Evolutionary conservation across 441 rosid genomes (phyloP), one percentile per base, ranked within the genome.

Genomic region (Euphorbia celastroides): DNA sequence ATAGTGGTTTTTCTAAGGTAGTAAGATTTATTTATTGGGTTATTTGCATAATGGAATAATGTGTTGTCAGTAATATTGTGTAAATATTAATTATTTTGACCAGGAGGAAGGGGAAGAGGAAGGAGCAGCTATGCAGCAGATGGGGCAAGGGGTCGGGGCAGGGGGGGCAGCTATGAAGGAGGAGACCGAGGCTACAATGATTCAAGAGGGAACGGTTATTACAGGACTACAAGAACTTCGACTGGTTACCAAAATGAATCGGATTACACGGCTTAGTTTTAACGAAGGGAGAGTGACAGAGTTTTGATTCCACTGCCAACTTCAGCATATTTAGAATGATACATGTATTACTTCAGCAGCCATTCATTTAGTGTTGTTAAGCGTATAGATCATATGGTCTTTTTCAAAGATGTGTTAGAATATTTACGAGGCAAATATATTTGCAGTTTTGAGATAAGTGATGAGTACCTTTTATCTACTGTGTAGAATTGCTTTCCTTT

Each of bases 91-190:
- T 25, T 48, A 9, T 22, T 60, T 30, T 62, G 38, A 32, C 52
- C 77, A 79, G 84, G 82, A 71, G 85, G 83, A 64, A 79, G 89
- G 50, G 89, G 87, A 5, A 74, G 86, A 72, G 88, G 88, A 28
- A 74, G 85, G 66, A 84, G 85, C 25, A 74, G 77, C 78, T 80
- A 80, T 75, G 81, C 57, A 70, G 38, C 70, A 7, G 88, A 88
- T 61, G 80, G 71, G 38, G 58, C 81, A 1, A 75, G 89, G 74
- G 82, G 82, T 13, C 82, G 83, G 19, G 81, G 70, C 67, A 79
- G 82, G 1, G 61, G 76, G 44, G 72, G 84, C 19, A 68, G 64
- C 38, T 65, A 73, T 26, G 82, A 77, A 57, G 86, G 83, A 64
- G 77, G 68, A 48, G 85, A 84, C 20, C 61, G 79, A 13, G 88